phyloP scores from a whole-genome alignment of 2,329 filamentous ascomycete species.

The Diplodia corticola region DNA sequence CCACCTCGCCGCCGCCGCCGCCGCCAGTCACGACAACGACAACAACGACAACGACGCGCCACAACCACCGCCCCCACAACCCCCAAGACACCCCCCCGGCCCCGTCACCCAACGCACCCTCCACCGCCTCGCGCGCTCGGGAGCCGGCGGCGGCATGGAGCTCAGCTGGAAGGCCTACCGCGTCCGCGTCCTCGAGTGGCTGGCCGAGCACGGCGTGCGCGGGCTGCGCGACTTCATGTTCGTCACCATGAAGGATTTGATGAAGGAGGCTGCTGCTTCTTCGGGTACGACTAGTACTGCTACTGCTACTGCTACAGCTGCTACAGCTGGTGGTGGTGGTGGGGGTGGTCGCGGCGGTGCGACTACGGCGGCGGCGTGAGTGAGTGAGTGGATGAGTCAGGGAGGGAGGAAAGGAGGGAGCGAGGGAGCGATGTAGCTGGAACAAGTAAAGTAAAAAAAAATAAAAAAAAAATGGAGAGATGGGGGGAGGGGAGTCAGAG shows the following conservation, averaged over 20 bases:
- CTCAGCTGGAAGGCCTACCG: constrained; percentile 70
- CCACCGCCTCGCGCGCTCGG: constrained; percentile 33
- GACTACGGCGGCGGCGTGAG: neutral
- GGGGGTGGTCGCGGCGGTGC: too few relatives aligned
- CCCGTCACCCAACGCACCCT: constrained; percentile 45
- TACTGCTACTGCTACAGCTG: neutral
- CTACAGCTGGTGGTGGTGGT: too few relatives aligned
- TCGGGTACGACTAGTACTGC: too few relatives aligned
- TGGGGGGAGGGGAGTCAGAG: too few relatives aligned
- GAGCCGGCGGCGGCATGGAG: constrained; percentile 50
- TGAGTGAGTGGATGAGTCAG: neutral
- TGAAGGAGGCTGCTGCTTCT: constrained; percentile 1
- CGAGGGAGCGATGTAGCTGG: too few relatives aligned
- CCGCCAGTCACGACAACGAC: constrained; percentile 50
- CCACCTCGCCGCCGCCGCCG: constrained; percentile 55
- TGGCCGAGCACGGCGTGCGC: constrained; percentile 63
- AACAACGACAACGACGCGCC: neutral
- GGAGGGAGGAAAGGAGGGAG: too few relatives aligned
- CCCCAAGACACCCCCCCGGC: constrained; percentile 6
- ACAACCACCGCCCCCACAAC: too few relatives aligned
- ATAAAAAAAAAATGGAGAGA: too few relatives aligned
- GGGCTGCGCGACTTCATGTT: constrained; percentile 74
- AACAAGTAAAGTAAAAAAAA: too few relatives aligned
- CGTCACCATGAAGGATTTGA: constrained; percentile 65
- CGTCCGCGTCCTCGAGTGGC: constrained; percentile 66